Base-by-base conservation (phyloP, 495 filamentous ascomycete species). In the Daldinia childiae region DNA sequence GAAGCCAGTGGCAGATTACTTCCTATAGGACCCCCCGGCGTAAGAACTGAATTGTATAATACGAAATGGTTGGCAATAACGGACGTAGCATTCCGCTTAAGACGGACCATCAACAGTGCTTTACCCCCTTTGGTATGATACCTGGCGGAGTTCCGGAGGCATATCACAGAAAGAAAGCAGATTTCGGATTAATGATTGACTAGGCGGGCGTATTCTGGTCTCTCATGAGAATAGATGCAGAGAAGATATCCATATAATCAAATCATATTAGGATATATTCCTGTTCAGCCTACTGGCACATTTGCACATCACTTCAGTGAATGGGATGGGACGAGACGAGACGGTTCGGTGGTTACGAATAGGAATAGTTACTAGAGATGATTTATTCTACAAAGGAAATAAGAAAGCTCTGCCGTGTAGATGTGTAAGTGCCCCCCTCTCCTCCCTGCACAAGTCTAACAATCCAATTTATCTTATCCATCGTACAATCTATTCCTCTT, bases 1-100 rank as follows among this genome's bases (percentile, higher is more conserved):
- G 87, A 98, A 98, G 82, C 95, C 95, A 51, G 91, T 95, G 68
- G 94, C 94, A 71, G 95, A 98, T 82, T 99, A 99, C 85, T 99
- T 99, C 77, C 83, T 99, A 85, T 87, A 75, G 52, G 8, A 11
- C n/a, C 11, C 17, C 19, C 51, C 34, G 27, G n/a, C 11, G 15
- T 48, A 30, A 59, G 15, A 63, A 39, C 27, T 41, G 32, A 52
- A 52, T 65, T 70, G 67, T 74, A 67, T 60, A 74, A 32, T 71
- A 67, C 41, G 58, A 67, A 45, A 15, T 52, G 19, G 57, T 58
- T 24, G 38, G 38, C 38, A 29, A 26, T 26, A 29, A 43, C 57
- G 24, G 27, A 58, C 43, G 57, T 24, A 21, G 30, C 36, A 21
- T 27, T n/a, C 27, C 24, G 24, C 12, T 43, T 21, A 43, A 39